Percentiles rank a stretch among this genome's conserved stretches.
phyloP scores from a whole-genome alignment of 2,329 filamentous ascomycete species.

The Beauveria varroae region DNA sequence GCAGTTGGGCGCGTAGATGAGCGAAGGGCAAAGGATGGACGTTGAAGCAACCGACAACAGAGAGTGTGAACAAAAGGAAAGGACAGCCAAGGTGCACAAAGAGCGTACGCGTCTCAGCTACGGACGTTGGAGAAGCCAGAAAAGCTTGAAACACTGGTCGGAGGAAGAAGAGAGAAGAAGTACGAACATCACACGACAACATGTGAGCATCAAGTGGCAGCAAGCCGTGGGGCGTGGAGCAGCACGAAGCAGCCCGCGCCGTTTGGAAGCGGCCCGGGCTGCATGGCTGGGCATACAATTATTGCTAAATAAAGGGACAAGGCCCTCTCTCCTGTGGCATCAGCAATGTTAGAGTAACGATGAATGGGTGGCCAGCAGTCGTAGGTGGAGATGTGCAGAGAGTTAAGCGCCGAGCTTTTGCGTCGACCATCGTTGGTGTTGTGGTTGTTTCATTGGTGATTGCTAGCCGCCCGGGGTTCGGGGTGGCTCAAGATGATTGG shows the following conservation, averaged over 20 bases:
- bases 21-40: background rate
- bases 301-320: constrained; percentile 3
- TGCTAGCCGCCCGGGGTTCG: constrained; percentile 3
- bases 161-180: background rate
- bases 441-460: background rate
- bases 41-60: background rate
- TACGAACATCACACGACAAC: constrained; percentile 3
- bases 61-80: background rate
- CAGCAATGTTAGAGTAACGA: background rate
- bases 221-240: background rate
- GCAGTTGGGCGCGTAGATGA: background rate
- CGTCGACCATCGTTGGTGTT: background rate
- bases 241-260: background rate
- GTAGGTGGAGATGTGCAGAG: background rate
- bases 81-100: background rate
- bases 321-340: background rate
- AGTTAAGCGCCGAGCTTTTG: constrained; percentile 3
- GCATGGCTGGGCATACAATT: background rate
- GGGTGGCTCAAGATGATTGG: background rate
- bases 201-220: constrained; percentile 11
- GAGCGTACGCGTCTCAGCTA: constrained; percentile 6
- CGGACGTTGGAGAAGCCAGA: background rate
- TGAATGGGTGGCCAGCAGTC: background rate
- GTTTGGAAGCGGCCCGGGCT: background rate
- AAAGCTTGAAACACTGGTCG: background rate